Evolutionary conservation across 352 stramenopile genomes (phyloP).

Genomic region (Pythium guiyangense): DNA sequence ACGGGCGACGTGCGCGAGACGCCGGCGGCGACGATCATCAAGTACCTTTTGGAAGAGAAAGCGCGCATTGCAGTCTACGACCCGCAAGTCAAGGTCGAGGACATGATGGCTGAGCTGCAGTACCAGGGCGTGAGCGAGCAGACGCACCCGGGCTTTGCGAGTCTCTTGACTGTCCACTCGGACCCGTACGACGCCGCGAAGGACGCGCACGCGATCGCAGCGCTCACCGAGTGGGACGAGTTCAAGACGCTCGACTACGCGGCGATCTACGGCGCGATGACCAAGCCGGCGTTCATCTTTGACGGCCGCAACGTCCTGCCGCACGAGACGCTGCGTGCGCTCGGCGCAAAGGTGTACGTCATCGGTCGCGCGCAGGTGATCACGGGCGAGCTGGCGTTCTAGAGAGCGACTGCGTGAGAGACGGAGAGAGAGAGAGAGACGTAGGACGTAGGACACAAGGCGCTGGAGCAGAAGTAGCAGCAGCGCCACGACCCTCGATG

Average conservation of each 20-base stretch:
- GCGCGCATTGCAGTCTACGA: constrained; percentile 97
- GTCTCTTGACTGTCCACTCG: constrained; percentile 60
- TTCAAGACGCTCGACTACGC: constrained; percentile 98
- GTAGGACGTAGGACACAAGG: neutral
- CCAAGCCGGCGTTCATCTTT: constrained; percentile 99
- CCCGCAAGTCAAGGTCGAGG: constrained; percentile 96
- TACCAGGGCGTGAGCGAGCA: constrained; percentile 89
- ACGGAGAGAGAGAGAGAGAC: too few species aligned
- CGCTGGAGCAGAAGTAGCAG: too few species aligned
- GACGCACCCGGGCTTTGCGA: constrained; percentile 88
- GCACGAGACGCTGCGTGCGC: constrained; percentile 89
- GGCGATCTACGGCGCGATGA: constrained; percentile 95
- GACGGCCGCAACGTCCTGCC: constrained; percentile 98
- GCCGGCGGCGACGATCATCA: constrained; percentile 95
- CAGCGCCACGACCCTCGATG: too few species aligned
- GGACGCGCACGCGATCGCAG: constrained; percentile 91
- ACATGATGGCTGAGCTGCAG: constrained; percentile 82
- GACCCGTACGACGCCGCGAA: constrained; percentile 92
- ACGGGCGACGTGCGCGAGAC: constrained; percentile 99
- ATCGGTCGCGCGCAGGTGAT: constrained; percentile 89
- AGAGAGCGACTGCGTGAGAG: too few species aligned
- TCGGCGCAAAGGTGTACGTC: constrained; percentile 98
- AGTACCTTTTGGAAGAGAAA: constrained; percentile 94
- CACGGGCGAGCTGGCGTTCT: constrained; percentile 59
- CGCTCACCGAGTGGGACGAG: constrained; percentile 99